Evolutionary conservation across 2,329 filamentous ascomycete species (phyloP), one percentile per base, ranked within the genome.

Genomic region (Xylariaceae sp.): DNA sequence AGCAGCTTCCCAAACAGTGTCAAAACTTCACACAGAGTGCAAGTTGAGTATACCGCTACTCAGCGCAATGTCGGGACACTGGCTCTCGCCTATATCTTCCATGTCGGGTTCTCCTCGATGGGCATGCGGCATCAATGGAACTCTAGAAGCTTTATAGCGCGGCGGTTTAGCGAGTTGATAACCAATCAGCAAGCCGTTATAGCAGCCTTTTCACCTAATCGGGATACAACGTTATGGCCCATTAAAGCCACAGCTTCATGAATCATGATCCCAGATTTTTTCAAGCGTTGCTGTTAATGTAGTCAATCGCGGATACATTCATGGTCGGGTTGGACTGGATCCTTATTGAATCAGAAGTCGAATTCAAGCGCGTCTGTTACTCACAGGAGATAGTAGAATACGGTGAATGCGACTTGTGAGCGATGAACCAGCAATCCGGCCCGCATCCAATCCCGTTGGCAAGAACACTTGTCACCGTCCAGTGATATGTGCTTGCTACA

Each of bases 121-220:
- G 22, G 22, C 22, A 28, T 28, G 22, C 22, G 7, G 22, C 36
- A 13, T 39, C 13, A 10, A 13, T 17, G 16, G 36, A 13, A 14
- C 36, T 4, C 36, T 39, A 10, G 36, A 13, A 13, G 16, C 36
- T 39, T 10, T 39, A 39, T 42, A 42, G 40, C 12, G 40, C 40
- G 40, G 40, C n/a, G 18, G 17, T 5, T 55, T 57, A 57, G 55
- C 55, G 55, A 57, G 49, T 17, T 31, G 14, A 6, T 14, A 17
- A 31, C 55, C 55, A 57, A 57, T 57, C 5, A 28, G 38, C 2
- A 33, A 31, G 31, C 14, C 19, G 5, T 18, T 31, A 47, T 48
- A 22, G 39, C 43, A 44, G 31, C 36, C n/a, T 42, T 45, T 42
- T 47, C 38, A 44, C 51, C 45, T 33, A 45, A 56, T 56, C 18